Evolutionary conservation across 1,284 basidiomycete species (phyloP).

Genomic region (Austroboletus rostrupii): DNA sequence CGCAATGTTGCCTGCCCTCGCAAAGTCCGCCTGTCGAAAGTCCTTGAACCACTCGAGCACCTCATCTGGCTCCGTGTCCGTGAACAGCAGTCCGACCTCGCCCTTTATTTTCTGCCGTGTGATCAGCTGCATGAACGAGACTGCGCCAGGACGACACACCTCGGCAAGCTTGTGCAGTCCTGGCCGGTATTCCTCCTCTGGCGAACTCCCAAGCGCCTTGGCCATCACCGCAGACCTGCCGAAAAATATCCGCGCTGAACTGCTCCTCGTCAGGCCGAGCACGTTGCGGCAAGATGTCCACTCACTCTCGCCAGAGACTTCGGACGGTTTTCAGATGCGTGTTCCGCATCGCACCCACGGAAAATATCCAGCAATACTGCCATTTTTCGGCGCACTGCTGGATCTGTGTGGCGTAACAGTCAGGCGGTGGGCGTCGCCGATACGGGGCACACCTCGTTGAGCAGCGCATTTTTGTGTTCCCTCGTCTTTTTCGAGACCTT

Average conservation of each 20-base stretch:
- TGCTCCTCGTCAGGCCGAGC: conserved; percentile 28
- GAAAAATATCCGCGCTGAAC: conserved; percentile 89
- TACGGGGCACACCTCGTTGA: conserved; percentile 65
- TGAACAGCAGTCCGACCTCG: conserved; percentile 91
- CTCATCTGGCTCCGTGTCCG: conserved; percentile 82
- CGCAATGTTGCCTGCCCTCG: conserved; percentile 82
- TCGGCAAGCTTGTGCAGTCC: conserved; percentile 80
- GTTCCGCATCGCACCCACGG: conserved; percentile 94
- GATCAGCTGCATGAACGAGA: conserved; percentile 5
- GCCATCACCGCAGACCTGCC: conserved; percentile 93
- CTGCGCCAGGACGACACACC: conserved; percentile 43
- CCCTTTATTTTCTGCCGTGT: conserved; percentile 81
- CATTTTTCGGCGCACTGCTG: conserved; percentile 81
- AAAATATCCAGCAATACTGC: conserved; percentile 94
- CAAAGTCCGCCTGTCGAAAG: conserved; percentile 89
- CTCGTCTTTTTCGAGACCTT: conserved; percentile 80
- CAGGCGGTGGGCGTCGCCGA: conserved; percentile 4
- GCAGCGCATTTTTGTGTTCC: conserved; percentile 81
- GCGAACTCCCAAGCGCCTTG: conserved; percentile 87
- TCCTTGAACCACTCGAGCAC: conserved; percentile 93
- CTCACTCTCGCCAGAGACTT: conserved; percentile 89
- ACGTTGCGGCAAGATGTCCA: conserved; percentile 11
- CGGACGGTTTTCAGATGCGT: conserved; percentile 92
- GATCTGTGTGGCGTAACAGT: conserved; percentile 47
- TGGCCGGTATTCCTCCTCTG: conserved; percentile 81